These are phyloP conservation scores for Maudiozyma bulderi DNA, from an alignment of 805 yeast genomes.

Conservation along the genomic window DNA sequence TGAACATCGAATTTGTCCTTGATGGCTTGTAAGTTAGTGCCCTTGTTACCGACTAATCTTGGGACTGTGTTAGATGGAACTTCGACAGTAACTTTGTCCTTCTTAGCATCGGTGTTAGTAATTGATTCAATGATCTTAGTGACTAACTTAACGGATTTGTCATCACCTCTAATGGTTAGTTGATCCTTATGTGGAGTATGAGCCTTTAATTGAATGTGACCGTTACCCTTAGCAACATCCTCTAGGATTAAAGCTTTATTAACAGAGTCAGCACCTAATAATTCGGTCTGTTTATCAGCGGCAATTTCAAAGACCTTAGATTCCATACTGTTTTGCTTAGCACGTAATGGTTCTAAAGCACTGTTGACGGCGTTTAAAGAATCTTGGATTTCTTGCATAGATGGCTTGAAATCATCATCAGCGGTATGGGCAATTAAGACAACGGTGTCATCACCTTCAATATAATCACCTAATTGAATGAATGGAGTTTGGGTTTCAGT, in stretches of 20 bases:
- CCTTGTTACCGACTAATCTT: constrained; percentile 84
- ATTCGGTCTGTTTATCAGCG: constrained; percentile 43
- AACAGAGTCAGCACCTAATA: constrained; percentile 12
- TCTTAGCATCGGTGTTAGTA: constrained; percentile 19
- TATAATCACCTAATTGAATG: constrained; percentile 47
- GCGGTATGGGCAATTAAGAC: constrained; percentile 44
- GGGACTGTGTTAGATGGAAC: constrained; percentile 64
- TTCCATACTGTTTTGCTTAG: constrained; percentile 44
- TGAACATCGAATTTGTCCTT: constrained; percentile 67
- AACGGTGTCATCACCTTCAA: constrained; percentile 37
- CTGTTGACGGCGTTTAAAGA: constrained; percentile 45
- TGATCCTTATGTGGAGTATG: constrained; percentile 41
- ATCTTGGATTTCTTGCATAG: constrained; percentile 47
- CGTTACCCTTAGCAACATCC: constrained; percentile 29
- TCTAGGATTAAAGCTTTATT: constrained; percentile 21
- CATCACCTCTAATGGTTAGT: constrained; percentile 61
- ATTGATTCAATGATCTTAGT: constrained; percentile 31
- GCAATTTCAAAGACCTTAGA: constrained; percentile 44
- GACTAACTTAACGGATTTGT: constrained; percentile 41
- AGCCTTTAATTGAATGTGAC: constrained; percentile 39
- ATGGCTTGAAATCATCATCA: constrained; percentile 65
- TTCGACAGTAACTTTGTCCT: constrained; percentile 34
- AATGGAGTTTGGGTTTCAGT: constrained; percentile 39
- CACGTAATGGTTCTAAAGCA: constrained; percentile 49
- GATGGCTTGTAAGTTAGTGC: constrained; percentile 58